A percentile compares a stretch with the other conserved stretches of the same genome.
Conservation (phyloP, 305 asterid genomes). For the Rubia tinctorum region DNA sequence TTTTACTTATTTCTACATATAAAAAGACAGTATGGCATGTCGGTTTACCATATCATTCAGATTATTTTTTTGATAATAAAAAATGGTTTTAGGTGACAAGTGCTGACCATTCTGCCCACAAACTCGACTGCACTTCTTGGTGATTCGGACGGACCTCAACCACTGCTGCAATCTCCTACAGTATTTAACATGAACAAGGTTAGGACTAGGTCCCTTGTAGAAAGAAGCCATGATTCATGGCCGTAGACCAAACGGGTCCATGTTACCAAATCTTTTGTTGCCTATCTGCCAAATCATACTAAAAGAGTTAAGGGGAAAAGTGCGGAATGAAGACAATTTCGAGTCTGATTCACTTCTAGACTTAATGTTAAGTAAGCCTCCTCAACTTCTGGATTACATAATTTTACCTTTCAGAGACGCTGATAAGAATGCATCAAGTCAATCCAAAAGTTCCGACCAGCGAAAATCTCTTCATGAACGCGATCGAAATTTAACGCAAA, state of each 20-base stretch:
- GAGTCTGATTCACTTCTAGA: not conserved
- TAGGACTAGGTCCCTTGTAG: not conserved
- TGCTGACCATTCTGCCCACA: slow-evolving; percentile 1
- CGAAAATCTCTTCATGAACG: not conserved
- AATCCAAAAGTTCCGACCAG: not conserved
- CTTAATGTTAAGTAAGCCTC: not conserved
- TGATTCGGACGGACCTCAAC: not conserved
- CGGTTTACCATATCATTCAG: not conserved
- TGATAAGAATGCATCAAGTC: not conserved
- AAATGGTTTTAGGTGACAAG: not conserved
- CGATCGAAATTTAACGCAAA: not conserved
- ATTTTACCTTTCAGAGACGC: not conserved
- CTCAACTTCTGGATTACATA: no score
- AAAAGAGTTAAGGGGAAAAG: not conserved
- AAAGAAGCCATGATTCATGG: not conserved
- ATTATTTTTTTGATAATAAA: not conserved
- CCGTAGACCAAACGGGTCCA: not conserved
- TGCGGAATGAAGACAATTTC: not conserved
- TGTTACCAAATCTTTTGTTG: slow-evolving; percentile 9
- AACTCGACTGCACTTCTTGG: not conserved
- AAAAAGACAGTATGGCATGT: not conserved
- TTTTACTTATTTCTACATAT: no score
- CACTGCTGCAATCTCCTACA: not conserved
- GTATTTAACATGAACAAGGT: not conserved
- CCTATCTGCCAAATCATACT: not conserved